These are phyloP conservation scores for Lactarius trivialis DNA, from an alignment of 768 basidiomycete species.

Conservation along the genomic window DNA sequence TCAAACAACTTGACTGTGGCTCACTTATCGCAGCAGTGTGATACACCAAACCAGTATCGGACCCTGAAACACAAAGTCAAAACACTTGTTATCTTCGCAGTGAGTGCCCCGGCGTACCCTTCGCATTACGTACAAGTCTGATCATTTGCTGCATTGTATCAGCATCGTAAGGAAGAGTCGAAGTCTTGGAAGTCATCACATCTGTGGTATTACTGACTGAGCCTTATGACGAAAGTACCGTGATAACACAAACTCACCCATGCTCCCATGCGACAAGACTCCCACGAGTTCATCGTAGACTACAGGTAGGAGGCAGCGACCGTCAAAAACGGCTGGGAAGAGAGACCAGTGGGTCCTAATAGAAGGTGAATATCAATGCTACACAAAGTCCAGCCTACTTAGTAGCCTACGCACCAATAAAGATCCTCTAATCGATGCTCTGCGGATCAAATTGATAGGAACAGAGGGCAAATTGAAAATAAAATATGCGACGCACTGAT, in stretches of 20 bases:
- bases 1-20: background rate
- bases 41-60: background rate
- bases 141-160: slow-evolving; percentile 11
- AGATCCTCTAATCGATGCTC: slow-evolving; percentile 22
- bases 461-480: background rate
- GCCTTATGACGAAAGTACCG: background rate
- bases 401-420: slow-evolving; percentile 24
- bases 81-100: too few relatives aligned
- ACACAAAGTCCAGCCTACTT: background rate
- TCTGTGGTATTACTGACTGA: background rate
- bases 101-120: background rate
- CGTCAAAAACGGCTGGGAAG: slow-evolving; percentile 23
- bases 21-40: slow-evolving; percentile 6
- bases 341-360: slow-evolving; percentile 28
- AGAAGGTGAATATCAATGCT: slow-evolving; percentile 2
- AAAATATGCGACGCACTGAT: slow-evolving; percentile 12
- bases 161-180: slow-evolving; percentile 15
- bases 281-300: slow-evolving; percentile 33
- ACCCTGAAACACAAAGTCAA: background rate
- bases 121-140: slow-evolving; percentile 4
- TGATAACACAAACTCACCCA: slow-evolving; percentile 29
- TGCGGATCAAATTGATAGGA: background rate
- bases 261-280: slow-evolving; percentile 33
- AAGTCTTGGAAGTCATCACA: slow-evolving; percentile 10
- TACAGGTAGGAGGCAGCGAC: slow-evolving; percentile 2